Conservation (phyloP, 176 grass and related monocot species). For the Typha latifolia region DNA sequence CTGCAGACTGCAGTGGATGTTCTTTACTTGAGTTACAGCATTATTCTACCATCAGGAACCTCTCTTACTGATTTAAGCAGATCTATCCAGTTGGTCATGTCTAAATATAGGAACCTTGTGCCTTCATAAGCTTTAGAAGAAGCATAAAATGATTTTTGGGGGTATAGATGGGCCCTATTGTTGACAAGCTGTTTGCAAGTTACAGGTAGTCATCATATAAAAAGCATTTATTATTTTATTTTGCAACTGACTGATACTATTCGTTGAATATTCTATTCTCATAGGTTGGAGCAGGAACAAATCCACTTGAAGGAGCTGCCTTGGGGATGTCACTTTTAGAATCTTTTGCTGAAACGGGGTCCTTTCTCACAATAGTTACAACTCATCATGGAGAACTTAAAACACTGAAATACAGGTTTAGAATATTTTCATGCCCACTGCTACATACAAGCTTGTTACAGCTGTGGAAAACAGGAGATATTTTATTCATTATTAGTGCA, state of each 20-base stretch:
- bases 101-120: neutral
- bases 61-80: neutral
- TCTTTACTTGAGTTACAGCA: neutral
- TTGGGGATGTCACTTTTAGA: constrained; percentile 76
- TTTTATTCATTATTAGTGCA: no score
- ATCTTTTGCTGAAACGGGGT: constrained; percentile 62
- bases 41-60: neutral
- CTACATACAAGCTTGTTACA: constrained; percentile 10
- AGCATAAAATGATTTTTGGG: neutral
- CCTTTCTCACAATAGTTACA: constrained; percentile 61
- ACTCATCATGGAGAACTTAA: constrained; percentile 86
- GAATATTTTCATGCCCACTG: constrained; percentile 15
- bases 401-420: constrained; percentile 77
- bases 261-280: neutral
- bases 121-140: neutral
- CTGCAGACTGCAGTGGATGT: no score
- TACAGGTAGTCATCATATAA: neutral
- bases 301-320: constrained; percentile 81
- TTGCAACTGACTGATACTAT: neutral
- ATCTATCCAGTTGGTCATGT: neutral
- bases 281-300: constrained; percentile 79
- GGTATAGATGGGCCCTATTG: neutral
- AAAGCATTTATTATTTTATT: neutral
- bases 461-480: no score
- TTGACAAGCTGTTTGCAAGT: neutral